Evolutionary conservation across 345 rosid species (phyloP).

Genomic region (Citrus sinensis): DVS_A1.0 CM039162.1:7457001-7457500

Average conservation of each 20-base stretch:
- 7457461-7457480: neutral
- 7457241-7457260: neutral
- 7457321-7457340: neutral
- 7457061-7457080: neutral
- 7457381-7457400: slow-evolving; percentile 2
- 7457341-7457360: slow-evolving; percentile 12
- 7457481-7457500: neutral
- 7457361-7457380: slow-evolving; percentile 2
- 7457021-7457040: neutral
- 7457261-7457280: neutral
- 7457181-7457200: slow-evolving; percentile 9
- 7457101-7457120: neutral
- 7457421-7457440: neutral
- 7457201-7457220: neutral
- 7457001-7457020: neutral
- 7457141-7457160: neutral
- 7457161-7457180: slow-evolving; percentile 4
- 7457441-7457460: neutral
- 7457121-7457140: slow-evolving; percentile 8
- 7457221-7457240: no score
- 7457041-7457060: neutral
- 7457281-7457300: slow-evolving; percentile 3
- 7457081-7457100: neutral
- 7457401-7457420: neutral
- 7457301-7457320: neutral